Evolutionary conservation across 306 rosid species (phyloP), one percentile per base, ranked within the genome.

Genomic region (Crataegus laevigata): DNA sequence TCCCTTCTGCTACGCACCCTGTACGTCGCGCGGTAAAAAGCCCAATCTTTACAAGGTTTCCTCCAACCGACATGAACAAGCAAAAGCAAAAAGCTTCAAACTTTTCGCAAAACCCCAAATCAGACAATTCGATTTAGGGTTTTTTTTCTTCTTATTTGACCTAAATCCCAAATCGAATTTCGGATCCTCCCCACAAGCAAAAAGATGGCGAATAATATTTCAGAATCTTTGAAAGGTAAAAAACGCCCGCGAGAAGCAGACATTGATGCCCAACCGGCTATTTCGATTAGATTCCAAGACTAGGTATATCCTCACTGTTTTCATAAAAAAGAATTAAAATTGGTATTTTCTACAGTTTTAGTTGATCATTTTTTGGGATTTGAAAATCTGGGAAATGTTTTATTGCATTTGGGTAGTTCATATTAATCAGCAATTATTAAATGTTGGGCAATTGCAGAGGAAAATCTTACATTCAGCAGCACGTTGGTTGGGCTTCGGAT

Each of bases 401-500:
- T 17, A 5, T 72, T 21, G 7, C 15, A 52, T 10, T 2, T 60
- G 43, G 3, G 25, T 19, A 40, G 68, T 25, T 18, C 43, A 3
- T 28, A 11, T 15, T 12, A 25, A 26, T 73, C 57, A 5, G 43
- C 42, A 73, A 26, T 63, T 11, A 24, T 12, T 26, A 50, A 5
- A 26, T n/a, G 45, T 38, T 43, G 32, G 63, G 69, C 26, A 51
- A 83, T 71, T 80, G 71, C 90, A 92, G 99, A 87, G 88, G 84
- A 89, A 60, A 87, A 81, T 82, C 96, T 94, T 36, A 75, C 88
- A 45, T 91, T 94, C 68, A 75, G 87, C 69, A 96, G 92, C 71
- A 89, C 99, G n/a, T 71, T 92, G 68, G 87, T 91, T 74, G 99
- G 96, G 65, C 96, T 92, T 79, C 96, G 87, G 25, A 92, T 94